Percentiles rank a stretch among this genome's conserved stretches.
Conservation (phyloP, 2,329 filamentous ascomycete species). For the Trichophyton verrucosum region DNA sequence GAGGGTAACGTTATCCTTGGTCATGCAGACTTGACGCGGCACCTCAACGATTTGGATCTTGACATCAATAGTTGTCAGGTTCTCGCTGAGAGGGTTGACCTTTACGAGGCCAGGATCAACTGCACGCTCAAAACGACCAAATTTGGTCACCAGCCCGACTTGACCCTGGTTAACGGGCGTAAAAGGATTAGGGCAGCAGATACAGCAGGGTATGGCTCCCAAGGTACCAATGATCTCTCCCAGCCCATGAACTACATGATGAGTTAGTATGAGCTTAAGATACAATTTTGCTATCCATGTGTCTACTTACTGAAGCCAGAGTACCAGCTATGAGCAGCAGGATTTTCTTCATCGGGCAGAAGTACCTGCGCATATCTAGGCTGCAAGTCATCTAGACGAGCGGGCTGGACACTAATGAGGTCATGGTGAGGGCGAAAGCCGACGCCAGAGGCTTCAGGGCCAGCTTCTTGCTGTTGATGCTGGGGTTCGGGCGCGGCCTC, state of each 20-base stretch:
- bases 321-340: constrained; percentile 73
- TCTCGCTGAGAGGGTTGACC: constrained; percentile 90
- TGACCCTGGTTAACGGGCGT: constrained; percentile 86
- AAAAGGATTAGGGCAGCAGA: constrained; percentile 90
- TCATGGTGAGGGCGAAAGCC: constrained; percentile 37
- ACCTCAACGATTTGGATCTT: constrained; percentile 98
- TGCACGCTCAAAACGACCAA: constrained; percentile 83
- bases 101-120: constrained; percentile 95
- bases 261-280: constrained; percentile 2
- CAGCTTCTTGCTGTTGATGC: not conserved
- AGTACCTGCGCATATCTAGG: constrained; percentile 61
- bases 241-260: constrained; percentile 52
- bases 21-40: constrained; percentile 95
- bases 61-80: constrained; percentile 83
- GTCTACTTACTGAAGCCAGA: constrained; percentile 58
- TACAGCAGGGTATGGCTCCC: constrained; percentile 82
- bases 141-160: constrained; percentile 90
- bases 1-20: constrained; percentile 95
- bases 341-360: constrained; percentile 49
- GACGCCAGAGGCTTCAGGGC: constrained; percentile 1
- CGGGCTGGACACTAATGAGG: constrained; percentile 63
- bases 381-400: constrained; percentile 72
- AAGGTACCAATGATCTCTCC: constrained; percentile 63
- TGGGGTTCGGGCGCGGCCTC: not conserved
- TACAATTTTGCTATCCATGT: constrained; percentile 23